Conservation (phyloP, 805 yeast species). For the Myxozyma mucilagina region DNA sequence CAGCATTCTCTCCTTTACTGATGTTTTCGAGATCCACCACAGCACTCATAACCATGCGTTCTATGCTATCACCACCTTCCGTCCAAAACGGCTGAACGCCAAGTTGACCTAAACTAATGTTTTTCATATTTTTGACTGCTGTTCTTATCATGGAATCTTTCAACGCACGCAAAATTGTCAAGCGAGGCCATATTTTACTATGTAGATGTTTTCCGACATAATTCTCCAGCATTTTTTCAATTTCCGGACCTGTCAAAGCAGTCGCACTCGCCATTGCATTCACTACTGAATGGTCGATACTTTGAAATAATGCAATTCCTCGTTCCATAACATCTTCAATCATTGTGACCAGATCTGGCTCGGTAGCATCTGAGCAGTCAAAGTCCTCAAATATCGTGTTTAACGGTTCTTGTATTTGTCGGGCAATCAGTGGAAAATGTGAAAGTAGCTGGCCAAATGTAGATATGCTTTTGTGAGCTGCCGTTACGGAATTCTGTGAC, state of each 20-base stretch:
- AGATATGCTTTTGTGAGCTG: constrained; percentile 13
- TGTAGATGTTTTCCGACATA: constrained; percentile 72
- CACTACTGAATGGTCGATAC: constrained; percentile 36
- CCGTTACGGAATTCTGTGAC: background rate
- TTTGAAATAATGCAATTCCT: constrained; percentile 42
- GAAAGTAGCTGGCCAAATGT: constrained; percentile 46
- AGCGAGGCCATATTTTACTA: constrained; percentile 62
- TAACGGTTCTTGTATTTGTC: constrained; percentile 46
- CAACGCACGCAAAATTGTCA: constrained; percentile 39
- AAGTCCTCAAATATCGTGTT: constrained; percentile 45
- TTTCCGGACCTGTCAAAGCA: constrained; percentile 38
- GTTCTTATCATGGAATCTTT: constrained; percentile 34
- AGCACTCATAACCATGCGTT: constrained; percentile 53
- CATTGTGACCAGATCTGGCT: constrained; percentile 37
- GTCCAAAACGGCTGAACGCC: constrained; percentile 42
- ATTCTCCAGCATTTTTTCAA: constrained; percentile 58
- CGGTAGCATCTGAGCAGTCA: constrained; percentile 40
- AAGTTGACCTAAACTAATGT: constrained; percentile 47
- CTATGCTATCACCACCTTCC: constrained; percentile 40
- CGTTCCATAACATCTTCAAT: constrained; percentile 39
- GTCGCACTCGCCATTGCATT: constrained; percentile 35
- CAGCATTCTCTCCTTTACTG: constrained; percentile 35
- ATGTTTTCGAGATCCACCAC: constrained; percentile 53
- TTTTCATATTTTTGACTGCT: constrained; percentile 35
- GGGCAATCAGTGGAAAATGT: constrained; percentile 45